phyloP scores from a whole-genome alignment of 2,329 filamentous ascomycete species.

The Didymella sp. region DNA sequence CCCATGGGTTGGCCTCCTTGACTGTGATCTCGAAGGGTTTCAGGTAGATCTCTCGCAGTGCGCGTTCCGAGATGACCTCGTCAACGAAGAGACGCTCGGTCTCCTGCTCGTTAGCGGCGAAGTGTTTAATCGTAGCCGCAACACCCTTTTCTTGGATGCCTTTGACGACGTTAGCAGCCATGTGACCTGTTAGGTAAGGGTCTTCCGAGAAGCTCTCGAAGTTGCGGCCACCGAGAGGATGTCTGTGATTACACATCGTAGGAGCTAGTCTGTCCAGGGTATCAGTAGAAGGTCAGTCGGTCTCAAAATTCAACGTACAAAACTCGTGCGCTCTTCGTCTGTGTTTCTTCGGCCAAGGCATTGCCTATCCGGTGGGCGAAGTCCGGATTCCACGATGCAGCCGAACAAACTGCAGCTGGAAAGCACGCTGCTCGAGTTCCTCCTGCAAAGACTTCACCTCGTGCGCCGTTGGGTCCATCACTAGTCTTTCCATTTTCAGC shows the following conservation, averaged over 20 bases:
- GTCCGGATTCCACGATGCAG: slow-evolving; percentile 75
- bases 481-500: slow-evolving; percentile 56
- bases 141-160: slow-evolving; percentile 71
- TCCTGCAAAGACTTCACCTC: slow-evolving; percentile 69
- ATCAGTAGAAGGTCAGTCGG: neutral
- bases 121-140: slow-evolving; percentile 77
- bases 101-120: slow-evolving; percentile 71
- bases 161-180: slow-evolving; percentile 65
- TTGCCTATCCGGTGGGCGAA: slow-evolving; percentile 62
- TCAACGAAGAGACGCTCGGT: slow-evolving; percentile 69
- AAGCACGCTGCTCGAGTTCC: slow-evolving; percentile 72
- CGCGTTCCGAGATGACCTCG: slow-evolving; percentile 62
- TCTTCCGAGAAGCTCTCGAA: slow-evolving; percentile 80
- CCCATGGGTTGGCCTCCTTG: slow-evolving; percentile 70
- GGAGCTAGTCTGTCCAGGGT: slow-evolving; percentile 64
- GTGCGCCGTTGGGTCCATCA: slow-evolving; percentile 73
- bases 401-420: slow-evolving; percentile 72
- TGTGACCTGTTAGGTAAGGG: slow-evolving; percentile 70
- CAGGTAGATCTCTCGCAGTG: slow-evolving; percentile 62
- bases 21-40: slow-evolving; percentile 74
- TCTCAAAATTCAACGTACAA: slow-evolving; percentile 51
- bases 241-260: slow-evolving; percentile 80
- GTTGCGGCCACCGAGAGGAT: slow-evolving; percentile 79
- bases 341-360: slow-evolving; percentile 73
- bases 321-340: slow-evolving; percentile 75